Base-by-base conservation (phyloP, 805 yeast species). In the Suhomyces prunicola region DNA sequence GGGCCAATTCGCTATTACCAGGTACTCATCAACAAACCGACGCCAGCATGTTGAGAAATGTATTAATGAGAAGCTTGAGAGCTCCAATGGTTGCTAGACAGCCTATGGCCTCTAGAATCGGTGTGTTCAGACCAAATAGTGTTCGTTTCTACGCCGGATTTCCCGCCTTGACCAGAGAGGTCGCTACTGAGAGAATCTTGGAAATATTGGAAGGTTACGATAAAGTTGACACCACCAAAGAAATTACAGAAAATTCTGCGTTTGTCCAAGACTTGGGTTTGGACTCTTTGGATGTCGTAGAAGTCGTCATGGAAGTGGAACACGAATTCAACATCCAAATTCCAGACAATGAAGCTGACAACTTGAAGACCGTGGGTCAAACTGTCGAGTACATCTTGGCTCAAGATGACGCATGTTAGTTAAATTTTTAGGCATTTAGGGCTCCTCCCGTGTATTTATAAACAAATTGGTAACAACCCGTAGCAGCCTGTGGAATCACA, bases 201-300 rank as follows among this genome's bases (percentile, higher is more conserved):
- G 88, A 85, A 63, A 70, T 85, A 61, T 74, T 85, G 57, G 88
- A 85, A 68, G 83, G 86, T 7, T 85, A 80, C 69, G 85, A 80
- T 59, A 85, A 84, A 64, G 77, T 82, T 19, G 76, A 75, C 44
- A 23, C 55, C 33, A 57, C 66, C 47, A 73, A 71, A 54, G 75
- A 70, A 40, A 69, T 75, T 57, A 65, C 65, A 39, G 79, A 74
- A 53, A 60, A 61, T 17, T 60, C 74, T 5, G 61, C 74, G 8
- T 75, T 66, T 60, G 62, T 65, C 19, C 73, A 70, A 51, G 80
- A 75, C 57, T 70, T 75, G 60, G 79, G 79, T 22, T 72, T 75
- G 64, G 80, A 75, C 64, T 74, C 79, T 10, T 74, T 75, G 62
- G 80, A 75, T 53, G 80, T 75, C 22, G 79, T 73, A 22, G 80